Evolutionary conservation across 1,284 basidiomycete genomes (phyloP).

Genomic region (Anthracocystis setariae): DNA sequence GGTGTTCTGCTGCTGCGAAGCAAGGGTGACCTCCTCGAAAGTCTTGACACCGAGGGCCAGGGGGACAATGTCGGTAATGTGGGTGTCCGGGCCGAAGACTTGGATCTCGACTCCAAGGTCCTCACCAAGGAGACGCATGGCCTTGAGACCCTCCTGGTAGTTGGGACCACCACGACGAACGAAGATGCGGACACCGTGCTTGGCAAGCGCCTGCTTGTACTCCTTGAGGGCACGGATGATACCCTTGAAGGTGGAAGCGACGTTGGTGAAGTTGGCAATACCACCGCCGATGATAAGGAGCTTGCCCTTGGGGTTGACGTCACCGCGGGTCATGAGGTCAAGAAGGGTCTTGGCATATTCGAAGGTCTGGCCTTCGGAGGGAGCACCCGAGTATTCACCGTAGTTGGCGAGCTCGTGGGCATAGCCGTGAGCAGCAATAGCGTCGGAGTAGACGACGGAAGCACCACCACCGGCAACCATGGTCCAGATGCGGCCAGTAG

Average conservation of each 20-base stretch:
- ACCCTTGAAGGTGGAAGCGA: constrained; percentile 99
- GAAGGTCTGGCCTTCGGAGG: constrained; percentile 97
- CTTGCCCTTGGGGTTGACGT: constrained; percentile 75
- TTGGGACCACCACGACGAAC: constrained; percentile 98
- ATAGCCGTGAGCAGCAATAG: constrained; percentile 95
- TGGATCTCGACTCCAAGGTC: constrained; percentile 96
- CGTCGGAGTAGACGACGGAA: constrained; percentile 85
- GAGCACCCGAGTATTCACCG: constrained; percentile 98
- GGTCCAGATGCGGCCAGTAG: constrained; percentile 96
- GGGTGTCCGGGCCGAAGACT: constrained; percentile 94
- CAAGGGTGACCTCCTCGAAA: constrained; percentile 62
- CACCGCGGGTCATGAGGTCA: constrained; percentile 87
- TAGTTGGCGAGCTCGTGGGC: constrained; percentile 99
- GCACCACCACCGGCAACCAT: constrained; percentile 92
- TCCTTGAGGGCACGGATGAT: constrained; percentile 97
- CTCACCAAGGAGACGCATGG: constrained; percentile 97
- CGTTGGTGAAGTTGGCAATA: constrained; percentile 99
- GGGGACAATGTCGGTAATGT: constrained; percentile 98
- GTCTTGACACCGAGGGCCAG: constrained; percentile 84
- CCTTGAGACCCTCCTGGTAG: constrained; percentile 99
- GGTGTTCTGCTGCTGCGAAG: constrained; percentile 69
- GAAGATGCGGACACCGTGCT: constrained; percentile 71
- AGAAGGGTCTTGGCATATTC: constrained; percentile 99
- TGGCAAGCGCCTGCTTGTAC: constrained; percentile 74
- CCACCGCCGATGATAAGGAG: constrained; percentile 99